These are phyloP conservation scores for Ophiosphaerella korrae DNA, from an alignment of 2,329 filamentous ascomycete species.

Conservation along the genomic window DNA sequence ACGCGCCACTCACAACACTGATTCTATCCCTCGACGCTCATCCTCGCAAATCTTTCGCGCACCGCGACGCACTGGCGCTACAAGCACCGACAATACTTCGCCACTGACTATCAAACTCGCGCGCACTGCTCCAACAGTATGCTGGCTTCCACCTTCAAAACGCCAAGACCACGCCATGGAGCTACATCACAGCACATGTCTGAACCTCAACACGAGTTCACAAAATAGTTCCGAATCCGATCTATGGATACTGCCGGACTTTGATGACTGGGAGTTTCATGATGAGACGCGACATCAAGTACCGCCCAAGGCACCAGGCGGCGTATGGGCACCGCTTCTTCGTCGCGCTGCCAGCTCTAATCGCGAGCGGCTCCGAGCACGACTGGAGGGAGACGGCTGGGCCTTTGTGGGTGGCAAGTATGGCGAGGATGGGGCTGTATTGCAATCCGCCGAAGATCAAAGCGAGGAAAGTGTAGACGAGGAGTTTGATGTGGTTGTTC, in stretches of 20 bases:
- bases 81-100: constrained; percentile 3
- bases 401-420: constrained; percentile 39
- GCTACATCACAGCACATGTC: constrained; percentile 31
- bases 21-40: constrained; percentile 13
- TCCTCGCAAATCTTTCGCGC: constrained; percentile 10
- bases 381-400: constrained; percentile 43
- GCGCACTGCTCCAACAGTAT: constrained; percentile 5
- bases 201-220: constrained; percentile 21
- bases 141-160: constrained; percentile 20
- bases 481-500: constrained; percentile 42
- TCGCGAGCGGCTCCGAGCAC: constrained; percentile 31
- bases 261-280: constrained; percentile 36
- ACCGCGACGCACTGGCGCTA: constrained; percentile 11
- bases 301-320: not conserved
- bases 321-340: constrained; percentile 25
- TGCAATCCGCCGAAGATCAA: constrained; percentile 16
- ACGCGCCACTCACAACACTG: constrained; percentile 16
- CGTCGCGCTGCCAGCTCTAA: constrained; percentile 36
- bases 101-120: constrained; percentile 11
- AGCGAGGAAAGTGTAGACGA: constrained; percentile 39
- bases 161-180: constrained; percentile 9
- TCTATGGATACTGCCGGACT: constrained; percentile 40
- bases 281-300: constrained; percentile 8
- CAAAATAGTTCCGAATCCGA: constrained; percentile 26
- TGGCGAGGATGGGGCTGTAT: constrained; percentile 24